phyloP scores from a whole-genome alignment of 495 filamentous ascomycete genomes.

The Pyrenopolyporus hunteri region DNA sequence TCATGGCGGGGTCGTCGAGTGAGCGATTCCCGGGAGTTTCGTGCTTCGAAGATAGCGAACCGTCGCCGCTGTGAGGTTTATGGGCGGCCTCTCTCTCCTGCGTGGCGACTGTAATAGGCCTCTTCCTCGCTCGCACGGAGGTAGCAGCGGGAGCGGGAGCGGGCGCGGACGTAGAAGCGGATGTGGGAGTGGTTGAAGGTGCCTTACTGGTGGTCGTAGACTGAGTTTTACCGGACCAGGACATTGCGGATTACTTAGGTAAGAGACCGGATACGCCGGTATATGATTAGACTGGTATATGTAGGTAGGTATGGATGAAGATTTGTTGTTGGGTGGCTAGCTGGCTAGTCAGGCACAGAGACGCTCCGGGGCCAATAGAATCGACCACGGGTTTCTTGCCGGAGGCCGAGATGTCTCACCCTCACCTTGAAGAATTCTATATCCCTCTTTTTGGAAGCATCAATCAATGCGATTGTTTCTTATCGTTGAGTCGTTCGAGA shows the following conservation, averaged over 20 bases:
- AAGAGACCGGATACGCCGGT: slow-evolving; percentile 26
- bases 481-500: no score
- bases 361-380: no score
- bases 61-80: neutral
- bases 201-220: slow-evolving; percentile 3
- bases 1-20: slow-evolving; percentile 7
- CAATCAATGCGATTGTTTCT: no score
- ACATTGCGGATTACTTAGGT: slow-evolving; percentile 19
- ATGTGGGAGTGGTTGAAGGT: slow-evolving; percentile 9
- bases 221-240: slow-evolving; percentile 24
- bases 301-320: slow-evolving; percentile 1
- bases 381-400: no score
- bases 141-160: slow-evolving; percentile 6
- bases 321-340: no score
- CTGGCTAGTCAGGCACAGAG: no score
- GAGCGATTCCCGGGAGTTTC: neutral
- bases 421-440: no score
- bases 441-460: no score
- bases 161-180: slow-evolving; percentile 20
- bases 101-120: neutral
- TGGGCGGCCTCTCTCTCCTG: neutral
- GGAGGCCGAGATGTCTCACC: no score
- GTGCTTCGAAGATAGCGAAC: slow-evolving; percentile 1
- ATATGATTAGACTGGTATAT: neutral
- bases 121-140: slow-evolving; percentile 15